phyloP scores from a whole-genome alignment of 2,329 filamentous ascomycete species.

The Penicillium sp. region DNA sequence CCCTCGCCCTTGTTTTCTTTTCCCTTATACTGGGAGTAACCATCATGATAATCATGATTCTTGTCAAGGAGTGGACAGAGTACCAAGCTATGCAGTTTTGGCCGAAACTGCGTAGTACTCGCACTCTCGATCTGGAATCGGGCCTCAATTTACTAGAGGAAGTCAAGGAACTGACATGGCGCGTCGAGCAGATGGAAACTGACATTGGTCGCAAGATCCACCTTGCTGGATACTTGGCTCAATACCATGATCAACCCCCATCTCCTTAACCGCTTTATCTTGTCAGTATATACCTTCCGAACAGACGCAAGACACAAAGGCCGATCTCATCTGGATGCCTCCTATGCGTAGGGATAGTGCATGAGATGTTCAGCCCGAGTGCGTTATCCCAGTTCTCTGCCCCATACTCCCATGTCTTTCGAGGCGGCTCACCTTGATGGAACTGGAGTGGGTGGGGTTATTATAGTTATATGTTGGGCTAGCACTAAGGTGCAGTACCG shows the following conservation, averaged over 20 bases:
- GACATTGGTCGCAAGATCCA: not conserved
- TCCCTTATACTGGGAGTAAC: not conserved
- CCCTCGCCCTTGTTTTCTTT: not conserved
- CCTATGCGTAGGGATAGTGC: slow-evolving; percentile 5
- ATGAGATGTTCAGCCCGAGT: not conserved
- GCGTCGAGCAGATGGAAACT: not conserved
- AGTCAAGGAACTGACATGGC: not conserved
- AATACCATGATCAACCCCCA: not conserved
- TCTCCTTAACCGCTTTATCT: not conserved
- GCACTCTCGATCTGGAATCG: slow-evolving; percentile 7
- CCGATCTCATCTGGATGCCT: slow-evolving; percentile 4
- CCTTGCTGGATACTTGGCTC: not conserved
- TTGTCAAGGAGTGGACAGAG: slow-evolving; percentile 11
- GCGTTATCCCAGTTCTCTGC: not conserved
- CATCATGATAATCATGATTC: slow-evolving; percentile 3
- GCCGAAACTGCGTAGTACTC: slow-evolving; percentile 6
- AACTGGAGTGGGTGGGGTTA: slow-evolving; percentile 1
- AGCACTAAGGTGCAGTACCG: not conserved
- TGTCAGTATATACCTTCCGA: not conserved
- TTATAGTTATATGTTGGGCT: not conserved
- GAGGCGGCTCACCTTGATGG: slow-evolving; percentile 14
- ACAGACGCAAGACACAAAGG: slow-evolving; percentile 2
- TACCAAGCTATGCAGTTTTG: slow-evolving; percentile 4
- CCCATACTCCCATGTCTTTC: slow-evolving; percentile 9
- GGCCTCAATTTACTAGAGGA: not conserved